These are phyloP conservation scores for Populus euphratica DNA, from an alignment of 345 rosid species.

Conservation along the genomic window DNA sequence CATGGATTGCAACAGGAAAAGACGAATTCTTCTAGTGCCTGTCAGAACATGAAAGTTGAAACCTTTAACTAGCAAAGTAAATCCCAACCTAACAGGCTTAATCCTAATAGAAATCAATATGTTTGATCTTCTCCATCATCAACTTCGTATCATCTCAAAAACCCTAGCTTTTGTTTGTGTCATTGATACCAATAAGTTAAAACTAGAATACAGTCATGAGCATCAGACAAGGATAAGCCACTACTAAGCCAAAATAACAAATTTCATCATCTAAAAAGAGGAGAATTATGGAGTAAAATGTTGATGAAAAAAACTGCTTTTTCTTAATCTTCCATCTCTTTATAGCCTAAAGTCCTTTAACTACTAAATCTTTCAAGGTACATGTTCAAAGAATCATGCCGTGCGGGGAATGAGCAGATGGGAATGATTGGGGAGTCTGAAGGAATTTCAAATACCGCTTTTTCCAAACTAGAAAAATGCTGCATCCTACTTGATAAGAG, in stretches of 20 bases:
- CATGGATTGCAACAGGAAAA: no score
- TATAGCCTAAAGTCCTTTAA: neutral
- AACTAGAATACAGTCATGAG: neutral
- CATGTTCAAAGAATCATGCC: neutral
- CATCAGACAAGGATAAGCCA: neutral
- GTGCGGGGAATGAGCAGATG: neutral
- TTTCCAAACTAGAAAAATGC: conserved; percentile 76
- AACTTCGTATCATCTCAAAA: neutral
- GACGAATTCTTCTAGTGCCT: no score
- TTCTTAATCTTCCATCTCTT: neutral
- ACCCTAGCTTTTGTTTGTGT: neutral
- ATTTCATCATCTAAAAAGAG: neutral
- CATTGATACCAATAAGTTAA: neutral
- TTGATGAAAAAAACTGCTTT: neutral
- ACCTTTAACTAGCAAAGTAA: no score
- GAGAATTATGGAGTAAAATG: neutral
- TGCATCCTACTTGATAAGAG: conserved; percentile 81
- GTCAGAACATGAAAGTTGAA: no score
- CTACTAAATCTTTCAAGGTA: neutral
- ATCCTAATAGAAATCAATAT: no score
- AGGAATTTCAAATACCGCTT: conserved; percentile 54
- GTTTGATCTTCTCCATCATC: neutral
- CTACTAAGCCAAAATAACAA: neutral
- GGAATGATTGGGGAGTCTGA: neutral
- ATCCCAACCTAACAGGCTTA: no score